These are phyloP conservation scores for Salix arbutifolia DNA, from an alignment of 345 rosid species.

Conservation along the genomic window DNA sequence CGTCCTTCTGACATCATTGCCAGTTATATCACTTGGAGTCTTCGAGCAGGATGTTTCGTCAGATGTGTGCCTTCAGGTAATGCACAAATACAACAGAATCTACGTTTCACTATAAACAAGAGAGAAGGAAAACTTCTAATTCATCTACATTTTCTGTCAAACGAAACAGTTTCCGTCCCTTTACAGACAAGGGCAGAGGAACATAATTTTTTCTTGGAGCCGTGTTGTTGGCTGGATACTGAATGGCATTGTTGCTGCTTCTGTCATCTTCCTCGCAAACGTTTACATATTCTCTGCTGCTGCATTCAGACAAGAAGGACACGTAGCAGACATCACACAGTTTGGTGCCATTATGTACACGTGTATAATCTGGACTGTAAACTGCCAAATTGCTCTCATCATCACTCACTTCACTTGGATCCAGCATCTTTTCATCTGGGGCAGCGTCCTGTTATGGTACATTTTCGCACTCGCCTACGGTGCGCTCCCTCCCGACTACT, in stretches of 20 bases:
- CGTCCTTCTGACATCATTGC: conserved; percentile 65
- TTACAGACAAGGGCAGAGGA: conserved; percentile 69
- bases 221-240: conserved; percentile 67
- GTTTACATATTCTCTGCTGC: conserved; percentile 33
- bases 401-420: conserved; percentile 81
- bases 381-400: conserved; percentile 61
- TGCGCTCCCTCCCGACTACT: conserved; percentile 40
- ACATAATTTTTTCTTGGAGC: conserved; percentile 63
- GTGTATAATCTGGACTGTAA: conserved; percentile 64
- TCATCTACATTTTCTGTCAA: neutral
- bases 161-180: conserved; percentile 66
- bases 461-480: conserved; percentile 48
- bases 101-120: neutral
- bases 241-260: conserved; percentile 51
- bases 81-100: neutral
- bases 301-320: conserved; percentile 43
- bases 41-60: conserved; percentile 77
- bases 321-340: conserved; percentile 42
- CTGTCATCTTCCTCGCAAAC: conserved; percentile 47
- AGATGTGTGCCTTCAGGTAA: conserved; percentile 73
- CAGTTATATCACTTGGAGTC: conserved; percentile 69
- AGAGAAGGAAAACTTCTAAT: neutral
- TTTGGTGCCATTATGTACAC: conserved; percentile 55
- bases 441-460: conserved; percentile 65
- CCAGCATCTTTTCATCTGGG: conserved; percentile 68